Evolutionary conservation across 2,329 filamentous ascomycete genomes (phyloP), one percentile per base, ranked within the genome.

Genomic region (Sporothrix schenckii): DNA sequence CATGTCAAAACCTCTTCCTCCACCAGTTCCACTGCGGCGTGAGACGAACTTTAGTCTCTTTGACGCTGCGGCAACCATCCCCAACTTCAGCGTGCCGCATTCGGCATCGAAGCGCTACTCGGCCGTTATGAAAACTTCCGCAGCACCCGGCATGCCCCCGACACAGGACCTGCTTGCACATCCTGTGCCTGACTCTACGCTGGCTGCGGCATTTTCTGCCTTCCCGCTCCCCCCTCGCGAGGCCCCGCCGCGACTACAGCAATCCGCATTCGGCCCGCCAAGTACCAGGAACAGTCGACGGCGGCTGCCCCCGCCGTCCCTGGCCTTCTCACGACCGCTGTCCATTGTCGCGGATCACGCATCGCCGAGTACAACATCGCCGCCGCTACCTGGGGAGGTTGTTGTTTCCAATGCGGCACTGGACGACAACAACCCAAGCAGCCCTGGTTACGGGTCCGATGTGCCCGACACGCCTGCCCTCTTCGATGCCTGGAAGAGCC

Each of bases 271-370:
- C 4, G 30, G 41, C 2, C 65, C 56, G 2, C 65, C 68, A 3
- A 10, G n/a, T 2, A 41, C 73, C 70, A 60, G 81, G 61, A 81
- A 80, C 50, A 49, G 65, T 50, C 60, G 27, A 2, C 71, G 70
- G 2, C 61, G 69, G 9, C 78, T 79, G 19, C 82, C 83, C 2
- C 84, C 85, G 1, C 82, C 84, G 1, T 80, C 82, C 0, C 77
- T 87, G 52, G 77, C 81, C 34, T 81, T 83, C 71, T 82, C 85
- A 1, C 81, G 85, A 6, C 84, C 85, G 1, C 77, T 88, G 11
- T 88, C 86, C 1, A 82, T 86, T 61, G 85, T 88, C 2, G 77
- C 83, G 67, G 86, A 88, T 71, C 82, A 86, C 60, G 84, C 85
- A 0, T 86, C 85, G 0, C 83, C 84, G 1, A 47, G 74, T 72